phyloP scores from a whole-genome alignment of 331 rosid genomes.

The Phaseolus coccineus region DNA sequence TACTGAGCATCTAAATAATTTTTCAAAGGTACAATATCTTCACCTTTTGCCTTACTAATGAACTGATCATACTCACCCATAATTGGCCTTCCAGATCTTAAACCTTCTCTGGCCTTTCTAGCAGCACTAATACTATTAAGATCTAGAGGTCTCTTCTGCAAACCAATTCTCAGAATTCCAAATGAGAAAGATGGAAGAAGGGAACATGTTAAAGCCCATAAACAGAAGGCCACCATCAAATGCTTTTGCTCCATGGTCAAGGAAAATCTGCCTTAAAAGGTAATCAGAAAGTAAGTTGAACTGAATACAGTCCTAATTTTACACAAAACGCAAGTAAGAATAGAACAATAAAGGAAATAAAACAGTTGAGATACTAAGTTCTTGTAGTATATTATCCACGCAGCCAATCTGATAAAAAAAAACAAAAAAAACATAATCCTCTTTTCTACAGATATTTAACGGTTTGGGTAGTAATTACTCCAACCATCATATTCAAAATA shows the following conservation, averaged over 20 bases:
- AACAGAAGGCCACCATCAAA: slow-evolving; percentile 57
- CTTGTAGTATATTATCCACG: neutral
- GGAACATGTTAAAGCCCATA: slow-evolving; percentile 68
- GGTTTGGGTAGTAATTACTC: neutral
- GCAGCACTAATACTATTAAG: slow-evolving; percentile 63
- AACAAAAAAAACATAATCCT: neutral
- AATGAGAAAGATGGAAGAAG: slow-evolving; percentile 67
- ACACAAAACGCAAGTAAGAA: slow-evolving; percentile 20
- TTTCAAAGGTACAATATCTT: slow-evolving; percentile 64
- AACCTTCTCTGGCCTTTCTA: slow-evolving; percentile 52
- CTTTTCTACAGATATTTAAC: slow-evolving; percentile 1
- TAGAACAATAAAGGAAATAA: neutral
- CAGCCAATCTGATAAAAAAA: slow-evolving; percentile 2
- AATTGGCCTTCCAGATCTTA: slow-evolving; percentile 46
- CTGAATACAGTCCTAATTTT: slow-evolving; percentile 6
- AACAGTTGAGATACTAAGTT: slow-evolving; percentile 7
- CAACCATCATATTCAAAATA: slow-evolving; percentile 23
- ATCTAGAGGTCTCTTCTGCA: slow-evolving; percentile 75
- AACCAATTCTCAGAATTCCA: slow-evolving; percentile 64
- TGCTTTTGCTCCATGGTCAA: slow-evolving; percentile 61
- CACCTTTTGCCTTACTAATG: slow-evolving; percentile 51
- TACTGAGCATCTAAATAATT: slow-evolving; percentile 89
- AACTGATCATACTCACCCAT: slow-evolving; percentile 33
- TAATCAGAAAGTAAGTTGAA: slow-evolving; percentile 33
- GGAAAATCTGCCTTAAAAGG: slow-evolving; percentile 38